Percentiles rank a stretch among this genome's conserved stretches.
phyloP scores from a whole-genome alignment of 306 rosid genomes.

The Crotalaria pallida region DNA sequence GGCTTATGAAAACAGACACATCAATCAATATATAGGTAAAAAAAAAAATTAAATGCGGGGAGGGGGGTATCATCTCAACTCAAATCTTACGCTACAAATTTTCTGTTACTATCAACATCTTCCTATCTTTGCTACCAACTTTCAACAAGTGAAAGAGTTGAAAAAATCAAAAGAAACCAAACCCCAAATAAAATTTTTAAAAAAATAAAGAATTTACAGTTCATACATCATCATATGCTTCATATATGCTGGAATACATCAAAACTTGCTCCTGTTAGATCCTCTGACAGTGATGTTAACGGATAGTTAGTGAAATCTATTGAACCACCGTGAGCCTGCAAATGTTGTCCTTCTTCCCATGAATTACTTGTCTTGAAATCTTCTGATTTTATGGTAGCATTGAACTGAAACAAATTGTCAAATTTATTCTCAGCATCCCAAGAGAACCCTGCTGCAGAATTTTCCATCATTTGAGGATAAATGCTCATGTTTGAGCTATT shows the following conservation, averaged over 20 bases:
- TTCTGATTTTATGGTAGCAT: constrained; percentile 59
- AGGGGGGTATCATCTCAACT: constrained; percentile 15
- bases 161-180: not conserved
- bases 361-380: constrained; percentile 44
- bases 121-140: constrained; percentile 35
- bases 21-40: constrained; percentile 17
- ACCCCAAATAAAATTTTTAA: too few relatives aligned
- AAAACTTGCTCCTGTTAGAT: constrained; percentile 66
- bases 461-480: constrained; percentile 40
- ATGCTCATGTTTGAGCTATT: constrained; percentile 72
- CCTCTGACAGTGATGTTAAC: constrained; percentile 67
- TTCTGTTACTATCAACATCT: constrained; percentile 72
- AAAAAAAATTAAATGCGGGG: constrained; percentile 12
- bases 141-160: constrained; percentile 14
- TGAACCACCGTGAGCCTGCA: constrained; percentile 44
- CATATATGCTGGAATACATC: constrained; percentile 67
- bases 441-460: constrained; percentile 40
- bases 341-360: constrained; percentile 42
- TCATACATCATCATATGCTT: constrained; percentile 16
- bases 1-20: constrained; percentile 46
- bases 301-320: constrained; percentile 80
- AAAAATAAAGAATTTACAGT: constrained; percentile 34
- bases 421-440: constrained; percentile 68
- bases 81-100: constrained; percentile 49
- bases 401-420: constrained; percentile 56